These are phyloP conservation scores for Yamadazyma dendronema DNA, from an alignment of 1,139 yeast species.

Conservation along the genomic window DNA sequence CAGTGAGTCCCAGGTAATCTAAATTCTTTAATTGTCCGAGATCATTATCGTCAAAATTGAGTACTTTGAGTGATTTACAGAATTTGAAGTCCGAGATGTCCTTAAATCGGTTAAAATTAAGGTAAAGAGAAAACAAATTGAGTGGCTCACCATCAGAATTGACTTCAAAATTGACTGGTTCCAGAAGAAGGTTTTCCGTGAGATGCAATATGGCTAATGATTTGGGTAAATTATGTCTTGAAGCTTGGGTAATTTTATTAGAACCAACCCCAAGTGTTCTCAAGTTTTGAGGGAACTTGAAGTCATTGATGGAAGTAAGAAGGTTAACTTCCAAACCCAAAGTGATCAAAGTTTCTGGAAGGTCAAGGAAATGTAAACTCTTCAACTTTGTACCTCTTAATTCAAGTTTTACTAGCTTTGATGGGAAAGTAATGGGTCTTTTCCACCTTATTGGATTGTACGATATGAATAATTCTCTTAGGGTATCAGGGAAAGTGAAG, in stretches of 20 bases:
- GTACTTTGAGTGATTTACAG: conserved; percentile 16
- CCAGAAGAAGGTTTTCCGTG: conserved; percentile 21
- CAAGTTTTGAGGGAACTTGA: conserved; percentile 20
- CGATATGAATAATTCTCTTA: conserved; percentile 18
- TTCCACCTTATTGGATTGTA: conserved; percentile 27
- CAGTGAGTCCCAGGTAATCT: conserved; percentile 16
- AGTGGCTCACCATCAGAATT: conserved; percentile 17
- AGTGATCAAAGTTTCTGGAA: conserved; percentile 19
- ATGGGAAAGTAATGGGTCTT: conserved; percentile 13
- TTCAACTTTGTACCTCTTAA: conserved; percentile 22
- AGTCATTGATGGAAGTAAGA: conserved; percentile 18
- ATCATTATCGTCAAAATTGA: conserved; percentile 23
- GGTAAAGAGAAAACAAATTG: conserved; percentile 18
- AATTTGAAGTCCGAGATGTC: conserved; percentile 16
- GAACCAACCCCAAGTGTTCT: conserved; percentile 23
- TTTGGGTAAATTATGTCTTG: conserved; percentile 17
- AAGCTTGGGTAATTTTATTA: conserved; percentile 16
- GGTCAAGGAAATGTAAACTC: conserved; percentile 13
- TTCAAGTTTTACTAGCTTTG: conserved; percentile 15
- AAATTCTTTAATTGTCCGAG: conserved; percentile 12
- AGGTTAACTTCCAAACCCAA: conserved; percentile 25
- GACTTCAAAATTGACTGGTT: conserved; percentile 16
- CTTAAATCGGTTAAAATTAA: conserved; percentile 19
- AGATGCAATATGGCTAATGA: conserved; percentile 19
- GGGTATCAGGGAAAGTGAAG: conserved; percentile 3